These are phyloP conservation scores for Lactifluus pinguis DNA, from an alignment of 768 basidiomycete species.

Conservation along the genomic window DNA sequence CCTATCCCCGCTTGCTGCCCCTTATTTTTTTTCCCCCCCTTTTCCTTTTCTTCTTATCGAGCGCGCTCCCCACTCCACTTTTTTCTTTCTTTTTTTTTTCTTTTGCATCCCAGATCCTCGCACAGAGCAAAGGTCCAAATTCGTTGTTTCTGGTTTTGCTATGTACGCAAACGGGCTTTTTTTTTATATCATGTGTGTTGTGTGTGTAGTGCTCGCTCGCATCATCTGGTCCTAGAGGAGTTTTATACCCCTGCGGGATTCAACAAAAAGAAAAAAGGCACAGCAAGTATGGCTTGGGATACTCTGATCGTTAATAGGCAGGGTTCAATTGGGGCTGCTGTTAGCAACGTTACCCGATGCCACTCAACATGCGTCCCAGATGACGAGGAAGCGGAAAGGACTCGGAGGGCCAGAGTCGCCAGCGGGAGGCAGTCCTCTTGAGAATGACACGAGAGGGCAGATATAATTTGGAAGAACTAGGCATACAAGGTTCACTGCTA, in stretches of 20 bases:
- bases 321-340: no score
- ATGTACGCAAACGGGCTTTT: not conserved
- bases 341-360: no score
- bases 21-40: not conserved
- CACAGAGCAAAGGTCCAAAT: not conserved
- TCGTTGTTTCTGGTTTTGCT: not conserved
- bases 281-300: no score
- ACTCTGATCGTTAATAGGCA: no score
- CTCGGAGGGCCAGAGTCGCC: no score
- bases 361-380: no score
- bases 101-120: not conserved
- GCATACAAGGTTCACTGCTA: no score
- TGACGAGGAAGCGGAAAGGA: not conserved
- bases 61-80: no score
- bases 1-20: not conserved
- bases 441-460: no score
- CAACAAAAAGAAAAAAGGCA: not conserved
- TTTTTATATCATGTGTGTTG: not conserved
- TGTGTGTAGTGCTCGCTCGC: conserved; percentile 1
- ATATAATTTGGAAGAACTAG: no score
- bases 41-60: not conserved
- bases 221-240: conserved; percentile 5
- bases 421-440: no score
- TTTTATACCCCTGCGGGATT: not conserved
- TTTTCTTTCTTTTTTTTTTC: not conserved